Base-by-base conservation (phyloP, 495 filamentous ascomycete genomes). In the Neurospora africana region DNA sequence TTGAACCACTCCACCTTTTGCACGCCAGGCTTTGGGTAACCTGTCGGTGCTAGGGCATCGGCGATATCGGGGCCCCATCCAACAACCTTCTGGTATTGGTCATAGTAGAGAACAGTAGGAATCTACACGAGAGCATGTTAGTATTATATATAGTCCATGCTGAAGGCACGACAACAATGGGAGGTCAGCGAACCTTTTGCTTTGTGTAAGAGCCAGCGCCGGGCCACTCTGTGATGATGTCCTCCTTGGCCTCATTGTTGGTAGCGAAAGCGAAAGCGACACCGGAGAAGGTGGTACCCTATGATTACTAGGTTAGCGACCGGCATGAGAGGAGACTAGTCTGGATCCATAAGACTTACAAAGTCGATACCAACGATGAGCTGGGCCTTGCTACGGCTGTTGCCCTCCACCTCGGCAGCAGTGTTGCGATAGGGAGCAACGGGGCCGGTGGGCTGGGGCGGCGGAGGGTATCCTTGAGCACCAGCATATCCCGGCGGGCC, bases 1-100 rank as follows among this genome's bases (percentile, higher is more conserved):
- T 92, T 92, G 84, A 92, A 91, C 90, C 90, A 92, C 76, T 92
- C 90, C 9, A 92, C 90, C 81, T 91, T 92, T 76, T 92, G 90
- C 72, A 92, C 90, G 72, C 90, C 90, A 10, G 89, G 89, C 82
- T 91, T 92, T 70, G 90, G 90, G 79, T 91, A 91, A 69, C 90
- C 90, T 38, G 90, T 91, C 36, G 90, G 90, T 61, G 90, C 90
- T 69, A 92, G 83, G 61, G 90, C 90, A 80, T 92, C 90, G 38
- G 90, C 90, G 73, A 92, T 91, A 81, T 92, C 90, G 68, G 90
- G 90, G 65, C 90, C 90, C 90, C 90, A 92, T 74, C 90, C 90
- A 5, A 92, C 90, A 69, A 92, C 90, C 77, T 92, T 91, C 76
- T 91, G 90, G 76, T 91, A 90, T 78, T 91, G 89, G 74, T 91